Base-by-base conservation (phyloP, 257 asterid genomes). In the Solanum corneliomulleri region DNA sequence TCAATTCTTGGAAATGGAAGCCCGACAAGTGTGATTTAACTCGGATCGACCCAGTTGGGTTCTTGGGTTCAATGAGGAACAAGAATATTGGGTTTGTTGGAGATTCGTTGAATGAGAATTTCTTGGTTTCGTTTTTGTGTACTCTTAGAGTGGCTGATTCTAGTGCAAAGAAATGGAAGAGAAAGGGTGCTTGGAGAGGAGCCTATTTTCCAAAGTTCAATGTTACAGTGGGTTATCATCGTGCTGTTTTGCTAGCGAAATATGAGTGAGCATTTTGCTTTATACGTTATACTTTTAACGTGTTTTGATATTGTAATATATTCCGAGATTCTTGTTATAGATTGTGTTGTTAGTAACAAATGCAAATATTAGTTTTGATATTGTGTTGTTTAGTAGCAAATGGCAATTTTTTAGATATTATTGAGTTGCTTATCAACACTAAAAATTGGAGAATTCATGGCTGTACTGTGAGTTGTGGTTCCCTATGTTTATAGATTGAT, bases 121-220 rank as follows among this genome's bases (percentile, higher is more conserved):
- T 96, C 68, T 72, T 96, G 93, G 98, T 91, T 41, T 90, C 99
- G 29, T 92, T 96, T 88, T 77, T 95, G 94, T 97, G 99, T 89
- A 85, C 90, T n/a, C 85, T 94, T 87, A 92, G 97, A 86, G 88
- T 76, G 87, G 98, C 91, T 82, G 99, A 97, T 90, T 87, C 14
- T 21, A 92, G 96, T 69, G 98, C 98, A 31, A 95, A 91, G 93
- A 97, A 93, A 91, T 97, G 99, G 99, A 97, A 97, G 98, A 93
- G 94, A 70, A 97, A 91, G 87, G 98, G 99, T 18, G 98, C 99
- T 72, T 97, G 99, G 99, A 95, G 94, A 89, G 99, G 99, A 58
- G 99, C 95, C 84, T 94, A 93, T 91, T 97, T 94, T 83, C 98
- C 99, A 1, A 95, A 91, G 81, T 97, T 90, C 75, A 97, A 97